Percentiles rank a stretch among this genome's conserved stretches.
Evolutionary conservation across 2,329 filamentous ascomycete species (phyloP).

Genomic region (Leptographium flavum): DNA sequence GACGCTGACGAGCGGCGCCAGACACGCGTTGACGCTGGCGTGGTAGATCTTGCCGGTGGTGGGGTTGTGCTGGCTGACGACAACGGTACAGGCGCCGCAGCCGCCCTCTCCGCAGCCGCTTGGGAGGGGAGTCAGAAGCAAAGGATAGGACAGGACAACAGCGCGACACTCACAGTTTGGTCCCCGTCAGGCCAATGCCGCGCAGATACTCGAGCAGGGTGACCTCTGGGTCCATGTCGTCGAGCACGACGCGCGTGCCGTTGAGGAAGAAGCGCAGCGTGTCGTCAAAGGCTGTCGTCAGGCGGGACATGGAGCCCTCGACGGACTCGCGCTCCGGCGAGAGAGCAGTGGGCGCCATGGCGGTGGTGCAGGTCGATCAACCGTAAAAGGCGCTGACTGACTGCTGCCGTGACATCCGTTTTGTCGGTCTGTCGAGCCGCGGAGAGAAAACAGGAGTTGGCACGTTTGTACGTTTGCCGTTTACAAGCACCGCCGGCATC

Average conservation of each 20-base stretch:
- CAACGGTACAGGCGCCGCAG: conserved; percentile 91
- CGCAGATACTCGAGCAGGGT: conserved; percentile 88
- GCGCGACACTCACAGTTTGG: conserved; percentile 51
- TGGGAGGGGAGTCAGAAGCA: neutral
- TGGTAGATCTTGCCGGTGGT: conserved; percentile 90
- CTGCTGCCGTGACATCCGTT: too few relatives aligned
- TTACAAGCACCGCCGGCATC: too few relatives aligned
- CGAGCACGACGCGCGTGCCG: conserved; percentile 74
- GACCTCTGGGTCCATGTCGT: conserved; percentile 78
- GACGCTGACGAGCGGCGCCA: conserved; percentile 81
- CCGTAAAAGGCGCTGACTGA: too few relatives aligned
- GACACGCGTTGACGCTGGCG: conserved; percentile 89
- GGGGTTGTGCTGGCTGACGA: conserved; percentile 85
- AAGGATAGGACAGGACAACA: neutral
- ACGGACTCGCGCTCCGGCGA: conserved; percentile 29
- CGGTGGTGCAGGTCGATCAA: too few relatives aligned
- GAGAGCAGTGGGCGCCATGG: conserved; percentile 43
- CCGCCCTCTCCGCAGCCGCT: conserved; percentile 89
- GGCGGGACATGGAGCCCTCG: conserved; percentile 22
- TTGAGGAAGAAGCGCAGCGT: conserved; percentile 89
- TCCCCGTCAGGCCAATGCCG: conserved; percentile 85
- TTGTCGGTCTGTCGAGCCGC: too few relatives aligned
- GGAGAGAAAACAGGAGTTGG: too few relatives aligned
- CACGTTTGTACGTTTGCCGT: too few relatives aligned
- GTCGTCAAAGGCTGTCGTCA: conserved; percentile 73